Evolutionary conservation across 176 grass and related monocot genomes (phyloP), one percentile per base, ranked within the genome.

Genomic region (Carex pumila): DNA sequence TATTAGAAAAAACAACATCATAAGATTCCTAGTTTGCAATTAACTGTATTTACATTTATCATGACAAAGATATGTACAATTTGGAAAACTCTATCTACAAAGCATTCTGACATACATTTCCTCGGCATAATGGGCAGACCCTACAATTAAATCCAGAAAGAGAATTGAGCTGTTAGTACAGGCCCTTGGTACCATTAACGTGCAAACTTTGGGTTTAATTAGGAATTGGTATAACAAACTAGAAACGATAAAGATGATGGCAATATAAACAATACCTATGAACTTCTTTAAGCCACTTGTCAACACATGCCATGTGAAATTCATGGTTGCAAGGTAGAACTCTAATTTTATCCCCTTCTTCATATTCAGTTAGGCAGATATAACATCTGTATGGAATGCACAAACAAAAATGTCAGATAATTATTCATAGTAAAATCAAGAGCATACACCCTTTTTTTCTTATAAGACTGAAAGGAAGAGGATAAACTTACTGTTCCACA

Each of bases 231-330:
- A 1, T 0, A 85, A 43, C n/a, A 47, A 22, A 15, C 31, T 81
- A 61, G 17, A 1, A 12, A 39, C 37, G 39, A 34, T 73, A 84
- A 17, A 79, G 32, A 12, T 41, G 67, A 61, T 22, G 3, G 61
- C 29, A 45, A 10, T 36, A 60, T 2, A 36, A 43, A 61, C 19
- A 13, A 65, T 91, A 94, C 95, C 95, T 81, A 80, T 94, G 92
- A 61, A 98, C 77, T 90, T 98, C 89, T 93, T 98, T 98, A 61
- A 98, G 92, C 95, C 95, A 98, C 65, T 98, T 98, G 67, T 98
- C 95, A 55, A 94, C 91, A 83, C 95, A 98, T 10, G 74, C 75
- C 87, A 89, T 56, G 84, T 98, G 95, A 83, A 94, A 94, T 79
- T 98, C 95, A 54, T 98, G 92, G 52, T 94, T 92, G 87, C 95